phyloP scores from a whole-genome alignment of 129 eudicot species.

The Tagetes patula region DNA sequence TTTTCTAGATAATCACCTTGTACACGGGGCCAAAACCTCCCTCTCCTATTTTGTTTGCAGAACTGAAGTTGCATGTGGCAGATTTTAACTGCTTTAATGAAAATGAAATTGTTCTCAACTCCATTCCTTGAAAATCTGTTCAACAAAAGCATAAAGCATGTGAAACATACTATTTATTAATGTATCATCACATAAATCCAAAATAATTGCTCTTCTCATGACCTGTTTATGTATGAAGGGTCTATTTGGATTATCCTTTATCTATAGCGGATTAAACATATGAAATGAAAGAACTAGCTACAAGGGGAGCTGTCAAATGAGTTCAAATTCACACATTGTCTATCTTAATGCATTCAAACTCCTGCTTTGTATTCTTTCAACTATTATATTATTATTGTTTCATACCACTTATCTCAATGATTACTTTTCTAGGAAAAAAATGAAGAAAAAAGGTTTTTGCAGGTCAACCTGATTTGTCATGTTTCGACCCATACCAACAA shows the following conservation, averaged over 20 bases:
- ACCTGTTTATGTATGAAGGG: not conserved
- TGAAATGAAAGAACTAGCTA: not conserved
- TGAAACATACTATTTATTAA: not conserved
- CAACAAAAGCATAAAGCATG: slow-evolving; percentile 15
- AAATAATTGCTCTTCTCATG: not conserved
- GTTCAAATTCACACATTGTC: not conserved
- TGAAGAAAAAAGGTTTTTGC: not conserved
- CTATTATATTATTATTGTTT: not conserved
- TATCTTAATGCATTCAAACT: not conserved
- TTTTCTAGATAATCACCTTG: slow-evolving; percentile 41
- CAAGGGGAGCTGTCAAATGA: not conserved
- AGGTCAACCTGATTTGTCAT: not conserved
- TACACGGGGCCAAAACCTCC: slow-evolving; percentile 81
- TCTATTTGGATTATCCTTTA: not conserved
- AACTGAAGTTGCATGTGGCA: slow-evolving; percentile 61
- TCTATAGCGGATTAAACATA: not conserved
- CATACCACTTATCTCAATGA: not conserved
- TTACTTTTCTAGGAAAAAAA: not conserved
- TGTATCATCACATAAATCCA: slow-evolving; percentile 1
- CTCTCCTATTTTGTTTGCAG: slow-evolving; percentile 65
- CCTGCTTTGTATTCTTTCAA: not conserved
- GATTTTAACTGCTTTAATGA: slow-evolving; percentile 58
- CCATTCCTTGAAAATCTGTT: slow-evolving; percentile 62
- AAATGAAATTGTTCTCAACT: slow-evolving; percentile 61
- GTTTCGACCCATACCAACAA: not conserved